Evolutionary conservation across 2,329 filamentous ascomycete genomes (phyloP).

Genomic region (Aspergillus sojae): DNA sequence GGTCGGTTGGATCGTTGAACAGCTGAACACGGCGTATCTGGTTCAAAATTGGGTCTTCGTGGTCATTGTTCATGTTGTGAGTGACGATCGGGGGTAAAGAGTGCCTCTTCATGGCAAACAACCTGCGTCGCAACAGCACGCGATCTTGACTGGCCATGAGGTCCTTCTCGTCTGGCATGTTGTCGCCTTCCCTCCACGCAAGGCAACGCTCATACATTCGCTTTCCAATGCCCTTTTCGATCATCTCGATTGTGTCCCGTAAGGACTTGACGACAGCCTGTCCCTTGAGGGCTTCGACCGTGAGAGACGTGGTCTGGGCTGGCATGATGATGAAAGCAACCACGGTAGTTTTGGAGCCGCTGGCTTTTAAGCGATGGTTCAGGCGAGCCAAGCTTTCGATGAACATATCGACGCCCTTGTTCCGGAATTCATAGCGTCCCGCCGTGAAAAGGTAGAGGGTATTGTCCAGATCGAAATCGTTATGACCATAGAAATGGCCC

Average conservation of each 20-base stretch:
- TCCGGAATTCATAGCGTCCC: constrained; percentile 94
- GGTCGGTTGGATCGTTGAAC: constrained; percentile 92
- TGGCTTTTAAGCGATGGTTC: constrained; percentile 85
- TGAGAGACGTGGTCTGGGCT: constrained; percentile 90
- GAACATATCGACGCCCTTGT: constrained; percentile 99
- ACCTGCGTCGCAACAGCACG: constrained; percentile 82
- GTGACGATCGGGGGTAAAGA: constrained; percentile 92
- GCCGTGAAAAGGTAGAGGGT: constrained; percentile 98
- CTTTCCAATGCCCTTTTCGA: constrained; percentile 88
- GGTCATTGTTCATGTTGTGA: constrained; percentile 96
- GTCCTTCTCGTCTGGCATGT: constrained; percentile 95
- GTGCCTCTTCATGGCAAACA: constrained; percentile 96
- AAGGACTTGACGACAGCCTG: constrained; percentile 97
- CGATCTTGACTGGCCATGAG: constrained; percentile 90
- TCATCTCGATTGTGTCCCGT: constrained; percentile 87
- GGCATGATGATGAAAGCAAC: constrained; percentile 99
- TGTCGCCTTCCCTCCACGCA: constrained; percentile 92
- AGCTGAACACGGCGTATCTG: constrained; percentile 94
- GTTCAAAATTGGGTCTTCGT: constrained; percentile 91
- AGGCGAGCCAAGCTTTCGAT: constrained; percentile 93
- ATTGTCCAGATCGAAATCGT: constrained; percentile 95
- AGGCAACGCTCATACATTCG: constrained; percentile 93
- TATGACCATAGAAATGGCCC: constrained; percentile 97
- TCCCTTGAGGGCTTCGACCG: constrained; percentile 92
- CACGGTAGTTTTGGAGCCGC: constrained; percentile 87